phyloP scores from a whole-genome alignment of 164 flowering plant genomes.

The Umbellularia californica region DNA sequence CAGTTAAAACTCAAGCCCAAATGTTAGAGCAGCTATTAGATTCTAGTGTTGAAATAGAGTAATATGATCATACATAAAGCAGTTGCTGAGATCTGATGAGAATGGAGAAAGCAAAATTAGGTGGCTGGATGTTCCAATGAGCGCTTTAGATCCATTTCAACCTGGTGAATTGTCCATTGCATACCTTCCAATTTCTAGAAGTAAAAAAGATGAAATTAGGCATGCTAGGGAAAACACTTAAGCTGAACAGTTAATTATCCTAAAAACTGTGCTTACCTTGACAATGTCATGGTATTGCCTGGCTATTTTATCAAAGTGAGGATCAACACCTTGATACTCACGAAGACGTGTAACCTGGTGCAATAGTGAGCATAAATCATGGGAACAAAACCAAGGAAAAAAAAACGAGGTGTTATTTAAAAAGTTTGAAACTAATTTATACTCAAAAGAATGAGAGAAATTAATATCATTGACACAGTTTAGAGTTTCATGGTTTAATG shows the following conservation, averaged over 20 bases:
- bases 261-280: conserved; percentile 38
- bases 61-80: neutral
- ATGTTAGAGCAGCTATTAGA: no score
- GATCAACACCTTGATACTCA: conserved; percentile 97
- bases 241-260: neutral
- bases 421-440: no score
- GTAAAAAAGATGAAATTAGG: conserved; percentile 1
- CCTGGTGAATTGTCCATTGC: conserved; percentile 97
- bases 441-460: no score
- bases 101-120: neutral
- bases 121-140: conserved; percentile 12
- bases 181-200: conserved; percentile 80
- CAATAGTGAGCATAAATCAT: conserved; percentile 2
- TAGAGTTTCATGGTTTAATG: no score
- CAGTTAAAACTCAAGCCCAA: no score
- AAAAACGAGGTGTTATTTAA: neutral
- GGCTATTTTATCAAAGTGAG: conserved; percentile 87
- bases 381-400: neutral
- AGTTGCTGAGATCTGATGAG: neutral
- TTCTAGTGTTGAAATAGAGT: neutral
- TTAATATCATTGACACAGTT: no score
- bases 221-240: neutral
- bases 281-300: conserved; percentile 94
- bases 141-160: conserved; percentile 85
- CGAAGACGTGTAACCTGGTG: conserved; percentile 83